Conservation (phyloP, 305 asterid genomes). For the Fraxinus ornus region DNA sequence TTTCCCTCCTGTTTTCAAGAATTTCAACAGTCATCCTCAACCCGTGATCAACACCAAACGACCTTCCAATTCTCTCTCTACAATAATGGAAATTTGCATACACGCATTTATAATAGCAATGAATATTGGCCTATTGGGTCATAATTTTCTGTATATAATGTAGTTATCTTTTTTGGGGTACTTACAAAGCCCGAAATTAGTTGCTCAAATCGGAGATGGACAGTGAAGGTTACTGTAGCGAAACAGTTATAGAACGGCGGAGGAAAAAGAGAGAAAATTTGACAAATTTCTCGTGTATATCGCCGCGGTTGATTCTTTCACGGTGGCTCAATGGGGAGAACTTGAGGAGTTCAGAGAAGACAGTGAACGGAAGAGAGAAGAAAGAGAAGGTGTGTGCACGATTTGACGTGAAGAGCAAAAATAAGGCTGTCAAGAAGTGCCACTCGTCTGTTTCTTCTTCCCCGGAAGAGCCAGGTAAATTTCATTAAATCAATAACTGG, state of each 20-base stretch:
- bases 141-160: constrained; percentile 25
- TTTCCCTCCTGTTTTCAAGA: background rate
- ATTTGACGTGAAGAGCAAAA: constrained; percentile 2
- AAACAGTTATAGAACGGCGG: constrained; percentile 21
- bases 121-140: background rate
- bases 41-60: constrained; percentile 48
- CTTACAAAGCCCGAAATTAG: background rate
- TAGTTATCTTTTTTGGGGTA: background rate
- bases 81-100: constrained; percentile 29
- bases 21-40: background rate
- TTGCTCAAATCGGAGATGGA: constrained; percentile 24
- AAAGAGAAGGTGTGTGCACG: constrained; percentile 15
- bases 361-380: constrained; percentile 20
- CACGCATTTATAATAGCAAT: background rate
- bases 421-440: background rate
- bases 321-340: constrained; percentile 41
- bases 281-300: constrained; percentile 47
- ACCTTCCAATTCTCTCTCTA: constrained; percentile 33
- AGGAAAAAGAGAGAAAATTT: constrained; percentile 30
- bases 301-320: constrained; percentile 46
- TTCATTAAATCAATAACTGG: background rate
- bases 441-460: constrained; percentile 23
- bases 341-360: constrained; percentile 22
- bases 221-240: constrained; percentile 31
- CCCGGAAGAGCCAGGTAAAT: constrained; percentile 31